Evolutionary conservation across 1,284 basidiomycete species (phyloP), one percentile per base, ranked within the genome.

Genomic region (Irpex sp.): DNA sequence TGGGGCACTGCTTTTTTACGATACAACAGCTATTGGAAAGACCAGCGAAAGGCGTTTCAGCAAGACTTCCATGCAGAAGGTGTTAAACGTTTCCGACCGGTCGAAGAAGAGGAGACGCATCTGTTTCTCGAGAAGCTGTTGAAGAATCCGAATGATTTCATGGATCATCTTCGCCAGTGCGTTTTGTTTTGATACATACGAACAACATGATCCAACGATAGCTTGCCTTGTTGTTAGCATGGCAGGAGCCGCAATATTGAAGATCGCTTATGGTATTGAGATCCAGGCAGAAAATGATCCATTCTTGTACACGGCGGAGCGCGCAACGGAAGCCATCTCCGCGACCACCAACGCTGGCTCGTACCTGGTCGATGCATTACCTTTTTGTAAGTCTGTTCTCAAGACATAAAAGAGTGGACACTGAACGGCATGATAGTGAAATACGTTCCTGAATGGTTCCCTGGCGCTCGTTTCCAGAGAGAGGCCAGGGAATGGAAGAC

Each of bases 401-500:
- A 47, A 13, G 36, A 13, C 15, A 5, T 55, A 17, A 3, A 7
- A 2, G 4, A 21, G n/a, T 11, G 7, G 40, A 13, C 15, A 17
- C 26, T 55, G 13, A 62, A 8, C 7, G 11, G 21, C 5, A 37
- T 40, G n/a, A 8, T 65, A 69, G 70, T 79, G 58, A 74, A 72
- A 61, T 70, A 78, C 58, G 63, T 80, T 8, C 79, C 79, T 0
- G 67, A 62, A 9, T 80, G 78, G 78, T 66, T 79, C 51, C 79
- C 79, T 2, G 79, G 79, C 3, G 74, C 77, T 0, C 70, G 70
- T 0, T 81, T 83, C 77, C 67, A 76, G 5, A 76, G 77, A 11
- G 78, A 80, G 54, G 82, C 76, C 0, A 75, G 73, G 72, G 75
- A 67, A 54, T 71, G 73, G 68, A 67, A 67, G 60, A 60, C 63